Evolutionary conservation across 2,329 filamentous ascomycete species (phyloP).

Genomic region (Calonectria hawksworthii): DNA sequence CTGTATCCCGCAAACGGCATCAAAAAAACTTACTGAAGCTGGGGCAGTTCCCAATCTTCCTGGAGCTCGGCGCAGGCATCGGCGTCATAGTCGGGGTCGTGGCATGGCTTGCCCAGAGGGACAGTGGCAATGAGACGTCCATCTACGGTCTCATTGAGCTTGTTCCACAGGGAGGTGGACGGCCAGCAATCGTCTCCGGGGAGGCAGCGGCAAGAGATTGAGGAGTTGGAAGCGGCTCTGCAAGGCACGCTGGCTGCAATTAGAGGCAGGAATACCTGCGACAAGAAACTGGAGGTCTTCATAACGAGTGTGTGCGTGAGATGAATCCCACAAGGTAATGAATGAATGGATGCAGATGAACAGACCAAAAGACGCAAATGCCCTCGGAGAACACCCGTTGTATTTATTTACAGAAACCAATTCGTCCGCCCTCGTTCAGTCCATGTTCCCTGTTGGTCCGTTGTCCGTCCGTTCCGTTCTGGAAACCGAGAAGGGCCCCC

Average conservation of each 20-base stretch:
- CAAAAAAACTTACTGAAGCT: slow-evolving; percentile 57
- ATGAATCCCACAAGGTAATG: background rate
- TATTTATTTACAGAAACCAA: slow-evolving; percentile 4
- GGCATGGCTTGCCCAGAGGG: slow-evolving; percentile 65
- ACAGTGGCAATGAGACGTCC: slow-evolving; percentile 65
- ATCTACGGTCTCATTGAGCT: slow-evolving; percentile 64
- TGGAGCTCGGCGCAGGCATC: slow-evolving; percentile 58
- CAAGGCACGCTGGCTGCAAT: slow-evolving; percentile 21
- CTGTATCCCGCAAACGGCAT: background rate
- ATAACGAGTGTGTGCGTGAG: slow-evolving; percentile 20
- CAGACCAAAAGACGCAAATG: background rate
- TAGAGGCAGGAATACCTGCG: slow-evolving; percentile 32
- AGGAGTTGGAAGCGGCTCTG: slow-evolving; percentile 9
- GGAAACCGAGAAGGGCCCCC: background rate
- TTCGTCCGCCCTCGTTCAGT: background rate
- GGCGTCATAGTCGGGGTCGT: slow-evolving; percentile 62
- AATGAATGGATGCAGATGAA: slow-evolving; percentile 5
- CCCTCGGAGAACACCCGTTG: background rate
- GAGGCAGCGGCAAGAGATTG: slow-evolving; percentile 58
- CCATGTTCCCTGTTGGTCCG: slow-evolving; percentile 1
- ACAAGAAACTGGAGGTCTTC: slow-evolving; percentile 30
- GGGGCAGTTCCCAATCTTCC: slow-evolving; percentile 58
- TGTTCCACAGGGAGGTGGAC: slow-evolving; percentile 56
- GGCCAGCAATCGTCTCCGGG: slow-evolving; percentile 70
- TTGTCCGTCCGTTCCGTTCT: background rate